phyloP scores from a whole-genome alignment of 371 early-diverging fungal species.

The Spraguea lophii region DNA sequence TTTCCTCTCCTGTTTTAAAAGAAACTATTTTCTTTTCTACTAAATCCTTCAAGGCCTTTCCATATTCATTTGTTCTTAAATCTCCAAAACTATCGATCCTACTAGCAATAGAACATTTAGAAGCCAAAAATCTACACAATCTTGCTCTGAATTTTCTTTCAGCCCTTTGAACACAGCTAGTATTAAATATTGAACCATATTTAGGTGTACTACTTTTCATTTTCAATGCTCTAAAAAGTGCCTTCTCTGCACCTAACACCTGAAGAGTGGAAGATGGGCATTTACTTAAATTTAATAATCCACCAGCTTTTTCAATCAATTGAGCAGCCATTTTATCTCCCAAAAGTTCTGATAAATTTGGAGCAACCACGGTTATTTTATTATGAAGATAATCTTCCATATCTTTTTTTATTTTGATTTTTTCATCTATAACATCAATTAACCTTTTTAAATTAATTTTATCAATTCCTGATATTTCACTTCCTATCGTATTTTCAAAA shows the following conservation, averaged over 20 bases:
- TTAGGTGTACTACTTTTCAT: constrained; percentile 90
- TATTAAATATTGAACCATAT: constrained; percentile 87
- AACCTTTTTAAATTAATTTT: constrained; percentile 73
- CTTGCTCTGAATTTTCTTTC: constrained; percentile 86
- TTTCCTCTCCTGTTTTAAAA: constrained; percentile 64
- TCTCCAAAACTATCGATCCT: constrained; percentile 87
- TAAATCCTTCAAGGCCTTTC: constrained; percentile 72
- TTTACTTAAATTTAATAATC: constrained; percentile 79
- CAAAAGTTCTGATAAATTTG: constrained; percentile 80
- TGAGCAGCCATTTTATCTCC: constrained; percentile 83
- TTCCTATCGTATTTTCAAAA: constrained; percentile 78
- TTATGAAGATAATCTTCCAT: constrained; percentile 67
- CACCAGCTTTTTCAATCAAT: constrained; percentile 78
- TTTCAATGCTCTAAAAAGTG: constrained; percentile 83
- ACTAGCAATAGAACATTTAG: constrained; percentile 84
- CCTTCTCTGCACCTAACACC: constrained; percentile 95
- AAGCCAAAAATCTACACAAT: constrained; percentile 83
- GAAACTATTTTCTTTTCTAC: constrained; percentile 78
- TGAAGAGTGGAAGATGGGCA: constrained; percentile 89
- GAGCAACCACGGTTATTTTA: constrained; percentile 84
- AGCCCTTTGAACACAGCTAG: constrained; percentile 73
- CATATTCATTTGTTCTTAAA: constrained; percentile 63
- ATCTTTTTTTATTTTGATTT: constrained; percentile 68
- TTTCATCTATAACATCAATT: constrained; percentile 67
- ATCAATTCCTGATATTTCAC: constrained; percentile 65